phyloP scores from a whole-genome alignment of 1,284 basidiomycete genomes.

The Cryptococcus sp. region DNA sequence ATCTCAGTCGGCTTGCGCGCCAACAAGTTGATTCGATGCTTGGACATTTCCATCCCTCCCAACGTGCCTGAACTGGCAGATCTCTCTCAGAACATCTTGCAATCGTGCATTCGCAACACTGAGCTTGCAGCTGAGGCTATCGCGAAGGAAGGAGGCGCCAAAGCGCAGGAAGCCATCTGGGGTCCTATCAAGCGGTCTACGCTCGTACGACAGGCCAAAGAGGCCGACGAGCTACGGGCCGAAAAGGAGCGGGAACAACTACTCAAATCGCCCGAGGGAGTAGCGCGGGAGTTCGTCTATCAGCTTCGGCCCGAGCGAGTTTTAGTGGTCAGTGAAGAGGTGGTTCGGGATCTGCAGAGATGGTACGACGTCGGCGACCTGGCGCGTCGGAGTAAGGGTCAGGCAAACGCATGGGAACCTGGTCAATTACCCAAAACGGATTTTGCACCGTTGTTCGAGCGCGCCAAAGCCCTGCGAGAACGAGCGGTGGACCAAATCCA shows the following conservation, averaged over 20 bases:
- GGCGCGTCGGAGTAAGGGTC: background rate
- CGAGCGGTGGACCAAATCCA: slow-evolving; percentile 65
- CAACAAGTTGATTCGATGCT: slow-evolving; percentile 82
- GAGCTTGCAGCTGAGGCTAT: slow-evolving; percentile 58
- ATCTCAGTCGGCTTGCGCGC: slow-evolving; percentile 77
- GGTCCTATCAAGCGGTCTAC: slow-evolving; percentile 56
- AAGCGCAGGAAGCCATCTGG: slow-evolving; percentile 41
- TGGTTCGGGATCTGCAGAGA: slow-evolving; percentile 45
- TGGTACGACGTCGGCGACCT: slow-evolving; percentile 37
- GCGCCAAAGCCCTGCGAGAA: slow-evolving; percentile 60
- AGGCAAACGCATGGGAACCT: slow-evolving; percentile 44
- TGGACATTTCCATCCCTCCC: slow-evolving; percentile 89
- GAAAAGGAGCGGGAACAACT: slow-evolving; percentile 43
- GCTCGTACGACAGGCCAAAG: slow-evolving; percentile 53
- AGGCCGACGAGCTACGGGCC: slow-evolving; percentile 47
- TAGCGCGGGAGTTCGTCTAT: slow-evolving; percentile 49
- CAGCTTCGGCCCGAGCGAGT: slow-evolving; percentile 60
- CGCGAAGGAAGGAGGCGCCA: slow-evolving; percentile 7
- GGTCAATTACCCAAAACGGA: slow-evolving; percentile 46
- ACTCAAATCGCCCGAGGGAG: slow-evolving; percentile 42
- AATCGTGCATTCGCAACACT: slow-evolving; percentile 84
- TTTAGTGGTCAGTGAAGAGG: slow-evolving; percentile 59
- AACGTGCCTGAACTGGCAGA: slow-evolving; percentile 83
- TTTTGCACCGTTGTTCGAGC: slow-evolving; percentile 54
- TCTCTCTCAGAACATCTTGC: slow-evolving; percentile 54